These are phyloP conservation scores for Boletus sp. DNA, from an alignment of 768 basidiomycete genomes.

Conservation along the genomic window DNA sequence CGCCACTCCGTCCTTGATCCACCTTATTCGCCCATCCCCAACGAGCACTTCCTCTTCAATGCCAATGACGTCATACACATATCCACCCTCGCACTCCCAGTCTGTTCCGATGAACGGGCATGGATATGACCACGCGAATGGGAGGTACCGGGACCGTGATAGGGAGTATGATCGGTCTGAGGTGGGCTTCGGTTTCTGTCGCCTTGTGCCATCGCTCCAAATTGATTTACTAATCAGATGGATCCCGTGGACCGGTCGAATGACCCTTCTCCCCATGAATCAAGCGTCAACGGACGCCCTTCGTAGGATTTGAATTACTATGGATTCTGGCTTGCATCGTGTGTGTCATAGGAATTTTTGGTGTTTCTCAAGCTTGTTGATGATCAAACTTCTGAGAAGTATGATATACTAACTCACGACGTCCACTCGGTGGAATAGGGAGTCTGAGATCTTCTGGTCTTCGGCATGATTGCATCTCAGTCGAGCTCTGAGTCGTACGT, in stretches of 20 bases:
- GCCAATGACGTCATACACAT: conserved; percentile 18
- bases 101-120: conserved; percentile 26
- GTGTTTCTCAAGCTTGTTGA: conserved; percentile 2
- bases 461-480: background rate
- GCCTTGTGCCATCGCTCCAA: background rate
- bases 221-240: background rate
- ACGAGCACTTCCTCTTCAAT: conserved; percentile 18
- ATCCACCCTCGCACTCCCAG: conserved; percentile 7
- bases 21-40: conserved; percentile 30
- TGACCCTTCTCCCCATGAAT: conserved; percentile 22
- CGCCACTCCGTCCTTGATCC: conserved; percentile 32
- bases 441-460: background rate
- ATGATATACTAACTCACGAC: background rate
- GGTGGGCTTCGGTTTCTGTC: background rate
- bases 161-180: conserved; percentile 25
- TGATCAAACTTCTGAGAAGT: background rate
- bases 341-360: background rate
- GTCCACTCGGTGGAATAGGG: background rate
- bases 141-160: conserved; percentile 26
- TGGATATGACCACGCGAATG: conserved; percentile 23
- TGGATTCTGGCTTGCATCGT: background rate
- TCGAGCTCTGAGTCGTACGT: background rate
- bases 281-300: conserved; percentile 24
- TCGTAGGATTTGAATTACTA: conserved; percentile 9
- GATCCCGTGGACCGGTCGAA: conserved; percentile 18